Conservation (phyloP, 768 basidiomycete species). For the Pholiota microspora region DNA sequence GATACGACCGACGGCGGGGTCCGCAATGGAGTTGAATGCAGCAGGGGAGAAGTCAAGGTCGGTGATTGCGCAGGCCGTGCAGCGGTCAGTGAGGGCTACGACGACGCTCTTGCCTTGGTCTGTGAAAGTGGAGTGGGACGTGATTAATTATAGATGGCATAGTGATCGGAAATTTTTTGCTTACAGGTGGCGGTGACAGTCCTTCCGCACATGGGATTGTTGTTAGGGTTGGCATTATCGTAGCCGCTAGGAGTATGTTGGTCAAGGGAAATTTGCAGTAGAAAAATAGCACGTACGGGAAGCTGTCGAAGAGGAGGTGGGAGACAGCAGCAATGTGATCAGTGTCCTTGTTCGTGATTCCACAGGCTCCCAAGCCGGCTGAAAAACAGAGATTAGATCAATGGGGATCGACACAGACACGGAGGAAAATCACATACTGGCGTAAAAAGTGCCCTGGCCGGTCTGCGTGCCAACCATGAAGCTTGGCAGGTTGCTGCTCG, state of each 20-base stretch:
- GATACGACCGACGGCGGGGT: conserved; percentile 47
- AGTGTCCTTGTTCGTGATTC: conserved; percentile 48
- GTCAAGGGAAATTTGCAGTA: conserved; percentile 1
- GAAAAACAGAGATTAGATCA: conserved; percentile 6
- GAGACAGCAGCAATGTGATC: conserved; percentile 63
- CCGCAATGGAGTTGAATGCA: conserved; percentile 53
- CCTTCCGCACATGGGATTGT: conserved; percentile 68
- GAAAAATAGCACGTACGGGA: conserved; percentile 63
- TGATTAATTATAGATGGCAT: conserved; percentile 4
- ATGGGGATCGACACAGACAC: background rate
- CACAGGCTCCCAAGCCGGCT: conserved; percentile 68
- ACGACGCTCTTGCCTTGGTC: conserved; percentile 49
- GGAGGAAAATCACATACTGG: conserved; percentile 25
- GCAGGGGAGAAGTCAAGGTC: conserved; percentile 64
- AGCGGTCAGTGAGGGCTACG: conserved; percentile 61
- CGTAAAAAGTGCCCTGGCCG: conserved; percentile 60
- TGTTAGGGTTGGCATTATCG: conserved; percentile 61
- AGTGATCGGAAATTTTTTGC: conserved; percentile 3
- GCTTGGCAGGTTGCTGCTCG: conserved; percentile 29
- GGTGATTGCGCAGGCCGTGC: conserved; percentile 46
- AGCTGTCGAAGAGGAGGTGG: conserved; percentile 50
- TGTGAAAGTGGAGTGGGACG: conserved; percentile 23
- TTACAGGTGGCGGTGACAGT: conserved; percentile 48
- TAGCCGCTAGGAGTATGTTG: conserved; percentile 42
- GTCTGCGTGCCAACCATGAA: conserved; percentile 46